Evolutionary conservation across 23 red algal species (phyloP).

Genomic region (Gracilaria caudata): DNA sequence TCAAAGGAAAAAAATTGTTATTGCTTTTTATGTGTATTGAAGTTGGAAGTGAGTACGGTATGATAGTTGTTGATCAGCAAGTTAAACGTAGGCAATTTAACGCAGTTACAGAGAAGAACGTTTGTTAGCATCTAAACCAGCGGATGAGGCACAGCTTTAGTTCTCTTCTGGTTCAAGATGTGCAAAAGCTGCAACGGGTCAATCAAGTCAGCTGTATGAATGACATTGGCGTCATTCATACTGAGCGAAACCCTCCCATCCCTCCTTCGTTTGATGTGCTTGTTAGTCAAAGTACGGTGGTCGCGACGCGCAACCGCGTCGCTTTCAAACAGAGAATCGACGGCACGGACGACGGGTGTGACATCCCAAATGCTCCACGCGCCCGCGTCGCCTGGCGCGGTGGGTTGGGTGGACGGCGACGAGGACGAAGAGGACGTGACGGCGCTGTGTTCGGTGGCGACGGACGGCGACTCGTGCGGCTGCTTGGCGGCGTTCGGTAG

Average conservation of each 20-base stretch:
- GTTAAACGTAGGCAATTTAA: background rate
- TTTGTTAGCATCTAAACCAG: background rate
- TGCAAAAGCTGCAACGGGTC: conserved; percentile 6
- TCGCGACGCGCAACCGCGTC: background rate
- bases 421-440: background rate
- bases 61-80: background rate
- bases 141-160: background rate
- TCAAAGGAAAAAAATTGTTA: too few species aligned
- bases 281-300: background rate
- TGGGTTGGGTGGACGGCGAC: background rate
- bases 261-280: background rate
- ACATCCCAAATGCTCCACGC: conserved; percentile 18
- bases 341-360: conserved; percentile 1
- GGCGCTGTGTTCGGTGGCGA: background rate
- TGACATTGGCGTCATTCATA: background rate
- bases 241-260: background rate
- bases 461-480: background rate
- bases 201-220: background rate
- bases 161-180: background rate
- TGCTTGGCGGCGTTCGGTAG: background rate
- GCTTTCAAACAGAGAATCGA: background rate
- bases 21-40: too few species aligned
- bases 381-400: background rate
- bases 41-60: background rate
- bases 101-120: background rate